phyloP scores from a whole-genome alignment of 2,329 filamentous ascomycete species.

The Fusarium sp. region DNA sequence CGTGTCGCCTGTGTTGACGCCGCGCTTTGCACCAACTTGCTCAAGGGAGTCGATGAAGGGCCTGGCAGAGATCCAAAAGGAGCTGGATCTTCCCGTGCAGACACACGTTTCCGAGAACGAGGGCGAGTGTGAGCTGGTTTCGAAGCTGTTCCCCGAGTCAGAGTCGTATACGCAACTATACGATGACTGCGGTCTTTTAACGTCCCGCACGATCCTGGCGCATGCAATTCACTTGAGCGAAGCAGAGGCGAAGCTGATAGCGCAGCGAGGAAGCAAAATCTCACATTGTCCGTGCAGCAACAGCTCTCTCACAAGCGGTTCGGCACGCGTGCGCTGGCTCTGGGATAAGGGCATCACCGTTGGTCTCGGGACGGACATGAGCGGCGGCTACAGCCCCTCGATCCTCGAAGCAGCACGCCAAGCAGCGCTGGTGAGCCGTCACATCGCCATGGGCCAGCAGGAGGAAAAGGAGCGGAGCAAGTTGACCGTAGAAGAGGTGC shows the following conservation, averaged over 20 bases:
- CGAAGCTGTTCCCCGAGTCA: conserved; percentile 74
- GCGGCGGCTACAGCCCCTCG: conserved; percentile 85
- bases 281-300: conserved; percentile 92
- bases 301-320: conserved; percentile 82
- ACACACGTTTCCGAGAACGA: conserved; percentile 92
- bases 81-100: conserved; percentile 78
- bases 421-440: conserved; percentile 81
- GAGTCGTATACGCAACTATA: conserved; percentile 82
- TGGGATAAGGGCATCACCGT: conserved; percentile 81
- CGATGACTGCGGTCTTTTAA: conserved; percentile 78
- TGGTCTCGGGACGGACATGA: conserved; percentile 91
- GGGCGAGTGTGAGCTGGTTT: conserved; percentile 79
- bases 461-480: conserved; percentile 67
- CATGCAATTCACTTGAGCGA: conserved; percentile 83
- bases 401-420: conserved; percentile 87
- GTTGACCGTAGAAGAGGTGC: conserved; percentile 84
- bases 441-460: conserved; percentile 69
- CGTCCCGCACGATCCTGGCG: conserved; percentile 81
- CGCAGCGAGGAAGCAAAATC: conserved; percentile 72
- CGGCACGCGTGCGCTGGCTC: conserved; percentile 80
- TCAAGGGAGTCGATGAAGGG: conserved; percentile 69
- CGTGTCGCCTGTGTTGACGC: conserved; percentile 85
- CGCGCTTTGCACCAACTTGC: conserved; percentile 75
- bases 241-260: conserved; percentile 75
- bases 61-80: conserved; percentile 74